Evolutionary conservation across 495 filamentous ascomycete species (phyloP), one percentile per base, ranked within the genome.

Genomic region (Penicillium daleae): DNA sequence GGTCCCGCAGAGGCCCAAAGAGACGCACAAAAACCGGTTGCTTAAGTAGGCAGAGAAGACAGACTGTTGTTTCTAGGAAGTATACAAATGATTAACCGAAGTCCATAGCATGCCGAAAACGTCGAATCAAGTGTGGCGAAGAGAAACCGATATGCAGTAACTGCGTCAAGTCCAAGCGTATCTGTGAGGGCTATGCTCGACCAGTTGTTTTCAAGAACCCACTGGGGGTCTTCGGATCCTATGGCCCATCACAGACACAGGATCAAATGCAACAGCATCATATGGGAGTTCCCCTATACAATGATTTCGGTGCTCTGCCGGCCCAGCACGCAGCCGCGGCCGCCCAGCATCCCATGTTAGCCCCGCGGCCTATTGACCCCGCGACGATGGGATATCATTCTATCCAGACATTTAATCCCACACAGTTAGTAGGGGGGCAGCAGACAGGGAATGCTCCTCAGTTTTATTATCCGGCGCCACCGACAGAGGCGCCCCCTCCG

Each of bases 1-100:
- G 62, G 44, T 33, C 69, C 29, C 66, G 66, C 53, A 73, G 67
- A 65, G 59, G 51, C 22, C 69, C 75, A 17, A 80, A 76, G 66
- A 97, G 92, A 73, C 85, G 95, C 68, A 97, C 95, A 40, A 99
- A 99, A 78, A 97, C 95, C 2, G 95, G 95, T 26, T 99, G 95
- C 75, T 80, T 99, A 61, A 99, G 91, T 95, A 85, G 71, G 91
- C 85, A 61, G 40, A 10, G 4, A 58, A 24, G 39, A 31, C 5
- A 15, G n/a, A n/a, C n/a, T n/a, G n/a, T n/a, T n/a, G n/a, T 40
- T 26, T 15, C 24, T 26, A 13, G 8, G 8, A 32, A n/a, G 13
- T n/a, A 24, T 61, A 29, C 37, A 46, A 10, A 12, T 29, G 15
- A 26, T 63, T 71, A 49, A 70, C 66, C n/a, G 59, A 50, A 51